These are phyloP conservation scores for Colletotrichum gloeosporioides DNA, from an alignment of 2,329 filamentous ascomycete genomes.

Conservation along the genomic window DNA sequence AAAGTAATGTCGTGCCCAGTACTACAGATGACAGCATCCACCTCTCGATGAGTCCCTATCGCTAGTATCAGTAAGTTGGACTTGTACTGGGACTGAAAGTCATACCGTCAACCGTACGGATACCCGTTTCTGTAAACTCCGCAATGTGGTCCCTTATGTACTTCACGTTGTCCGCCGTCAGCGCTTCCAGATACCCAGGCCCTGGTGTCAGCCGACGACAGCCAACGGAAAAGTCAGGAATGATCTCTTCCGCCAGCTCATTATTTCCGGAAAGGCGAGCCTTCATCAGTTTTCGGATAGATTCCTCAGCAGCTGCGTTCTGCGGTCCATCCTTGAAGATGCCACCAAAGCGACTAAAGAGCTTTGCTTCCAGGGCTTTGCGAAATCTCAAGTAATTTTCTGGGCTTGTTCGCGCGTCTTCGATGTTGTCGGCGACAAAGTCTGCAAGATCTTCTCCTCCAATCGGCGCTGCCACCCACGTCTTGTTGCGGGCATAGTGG, in stretches of 20 bases:
- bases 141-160: not conserved
- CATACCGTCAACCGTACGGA: not conserved
- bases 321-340: not conserved
- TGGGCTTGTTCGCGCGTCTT: not conserved
- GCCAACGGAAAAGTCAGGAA: not conserved
- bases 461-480: not conserved
- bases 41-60: not conserved
- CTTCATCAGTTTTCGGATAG: not conserved
- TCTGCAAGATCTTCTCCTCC: not conserved
- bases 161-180: not conserved
- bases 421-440: not conserved
- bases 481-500: not conserved
- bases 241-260: not conserved
- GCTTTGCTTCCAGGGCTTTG: not conserved
- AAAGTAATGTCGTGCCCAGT: not conserved
- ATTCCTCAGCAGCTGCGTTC: not conserved
- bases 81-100: fast-evolving
- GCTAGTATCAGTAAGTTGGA: fast-evolving
- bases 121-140: not conserved
- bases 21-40: not conserved
- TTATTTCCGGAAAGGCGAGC: not conserved
- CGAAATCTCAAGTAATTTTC: not conserved
- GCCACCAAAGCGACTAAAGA: not conserved
- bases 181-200: not conserved
- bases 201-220: not conserved